phyloP scores from a whole-genome alignment of 306 rosid genomes.

The Clitoria ternatea region DNA sequence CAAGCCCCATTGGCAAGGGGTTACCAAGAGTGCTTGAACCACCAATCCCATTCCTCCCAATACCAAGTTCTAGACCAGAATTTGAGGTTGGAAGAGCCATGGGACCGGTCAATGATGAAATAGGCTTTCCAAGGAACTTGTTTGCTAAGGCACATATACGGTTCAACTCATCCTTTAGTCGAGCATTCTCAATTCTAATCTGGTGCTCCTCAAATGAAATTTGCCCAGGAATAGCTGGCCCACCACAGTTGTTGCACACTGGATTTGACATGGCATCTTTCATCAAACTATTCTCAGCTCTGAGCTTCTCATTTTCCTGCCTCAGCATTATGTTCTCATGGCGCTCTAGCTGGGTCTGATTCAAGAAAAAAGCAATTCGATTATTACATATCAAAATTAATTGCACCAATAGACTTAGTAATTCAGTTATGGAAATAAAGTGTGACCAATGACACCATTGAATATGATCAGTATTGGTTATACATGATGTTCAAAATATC shows the following conservation, averaged over 20 bases:
- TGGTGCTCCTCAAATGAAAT: conserved; percentile 90
- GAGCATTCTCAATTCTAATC: conserved; percentile 82
- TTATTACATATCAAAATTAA: background rate
- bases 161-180: conserved; percentile 68
- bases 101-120: conserved; percentile 53
- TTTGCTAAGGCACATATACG: conserved; percentile 62
- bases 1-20: conserved; percentile 58
- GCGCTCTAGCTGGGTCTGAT: conserved; percentile 91
- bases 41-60: conserved; percentile 67
- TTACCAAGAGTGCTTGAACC: conserved; percentile 30
- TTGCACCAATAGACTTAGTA: conserved; percentile 14
- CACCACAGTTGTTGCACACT: conserved; percentile 74
- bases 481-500: no score
- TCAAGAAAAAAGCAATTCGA: conserved; percentile 21
- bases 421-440: no score
- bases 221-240: conserved; percentile 90
- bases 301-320: conserved; percentile 91
- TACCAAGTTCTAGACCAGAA: conserved; percentile 64
- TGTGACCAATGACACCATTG: no score
- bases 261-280: conserved; percentile 89
- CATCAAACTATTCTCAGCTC: conserved; percentile 78
- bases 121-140: conserved; percentile 83
- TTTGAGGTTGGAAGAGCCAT: conserved; percentile 44
- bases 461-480: no score
- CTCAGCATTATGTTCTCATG: conserved; percentile 81